Base-by-base conservation (phyloP, 306 rosid genomes). In the Pyrus betulifolia region DNA sequence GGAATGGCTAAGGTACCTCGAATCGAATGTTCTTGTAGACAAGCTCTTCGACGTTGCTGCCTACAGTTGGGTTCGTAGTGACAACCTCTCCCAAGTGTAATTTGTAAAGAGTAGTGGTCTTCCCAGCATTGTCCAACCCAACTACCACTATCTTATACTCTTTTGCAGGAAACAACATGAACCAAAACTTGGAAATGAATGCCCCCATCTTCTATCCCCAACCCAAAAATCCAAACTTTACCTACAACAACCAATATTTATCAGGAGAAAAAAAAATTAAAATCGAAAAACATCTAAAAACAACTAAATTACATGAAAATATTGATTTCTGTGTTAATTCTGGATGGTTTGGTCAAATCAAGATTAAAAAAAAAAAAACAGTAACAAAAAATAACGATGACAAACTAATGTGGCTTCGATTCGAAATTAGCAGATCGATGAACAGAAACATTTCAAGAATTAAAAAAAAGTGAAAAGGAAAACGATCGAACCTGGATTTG, bases 21-120 rank as follows among this genome's bases (percentile, higher is more conserved):
- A 95, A 95, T 63, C 97, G 91, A 65, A 95, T 95, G 79, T 95
- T 95, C 85, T 95, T 95, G 75, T 95, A 95, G 46, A 95, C 97
- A 19, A 95, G 97, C 81, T 95, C 98, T 78, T 95, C 98, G 7
- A 95, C 97, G 81, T 95, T 95, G 86, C 98, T 95, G 28, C 98
- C 98, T 31, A 95, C 98, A 35, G 97, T 95, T 45, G 98, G 97
- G 79, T 95, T 93, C 7, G 98, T 95, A 19, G 97, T 95, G 74
- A 95, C 98, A 66, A 95, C 98, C 89, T 95, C 98, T 66, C 97
- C 98, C 75, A 95, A 82, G 87, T 95, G 97, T 74, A 95, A 88
- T 82, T 95, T 95, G 84, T 95, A 95, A 66, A 95, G 97, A 58
- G 98, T 95, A 2, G 97, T 95, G 23, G 98, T 95, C 83, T 95